Base-by-base conservation (phyloP, 805 yeast genomes). In the Monosporozyma unispora region DNA sequence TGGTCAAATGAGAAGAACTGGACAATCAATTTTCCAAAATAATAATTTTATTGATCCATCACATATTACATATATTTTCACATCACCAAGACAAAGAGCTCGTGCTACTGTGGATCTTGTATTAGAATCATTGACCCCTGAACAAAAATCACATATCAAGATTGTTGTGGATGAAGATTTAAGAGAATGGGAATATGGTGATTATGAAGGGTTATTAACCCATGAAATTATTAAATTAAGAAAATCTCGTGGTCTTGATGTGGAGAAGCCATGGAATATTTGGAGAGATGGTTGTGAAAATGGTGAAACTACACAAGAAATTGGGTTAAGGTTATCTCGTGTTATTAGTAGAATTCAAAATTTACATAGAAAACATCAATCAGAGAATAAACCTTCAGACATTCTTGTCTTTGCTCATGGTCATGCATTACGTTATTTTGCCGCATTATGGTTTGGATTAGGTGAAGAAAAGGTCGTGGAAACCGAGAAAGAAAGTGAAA, bases 181-280 rank as follows among this genome's bases (percentile, higher is more conserved):
- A 46, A 77, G 93, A 57, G 98, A 91, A 69, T 91, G 97, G 97
- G 95, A 87, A 56, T 91, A 91, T 60, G 98, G 98, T 57, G 93
- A 87, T 61, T 91, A 91, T 66, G 98, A 91, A 72, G 98, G 98
- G 4, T 66, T 81, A 56, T 63, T 75, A 50, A 84, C 96, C 1
- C 64, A 70, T 6, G 79, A 90, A 58, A 88, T 90, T 64, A 69
- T 75, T 42, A 77, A 72, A 12, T 66, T 79, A 55, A 78, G 96
- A 63, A 68, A 69, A 25, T 57, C 68, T 27, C 73, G 82, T 48
- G 95, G 93, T 0, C 67, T 85, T 38, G 78, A 71, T 43, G 52
- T 58, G 29, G 75, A 71, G 39, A 59, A 56, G 33, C 70, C 71
- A 4, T 89, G 96, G 96, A 70, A 75, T 48, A 89, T 91, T 63